Conservation (phyloP, 2,329 filamentous ascomycete species). For the Aspergillus japonicus region DNA sequence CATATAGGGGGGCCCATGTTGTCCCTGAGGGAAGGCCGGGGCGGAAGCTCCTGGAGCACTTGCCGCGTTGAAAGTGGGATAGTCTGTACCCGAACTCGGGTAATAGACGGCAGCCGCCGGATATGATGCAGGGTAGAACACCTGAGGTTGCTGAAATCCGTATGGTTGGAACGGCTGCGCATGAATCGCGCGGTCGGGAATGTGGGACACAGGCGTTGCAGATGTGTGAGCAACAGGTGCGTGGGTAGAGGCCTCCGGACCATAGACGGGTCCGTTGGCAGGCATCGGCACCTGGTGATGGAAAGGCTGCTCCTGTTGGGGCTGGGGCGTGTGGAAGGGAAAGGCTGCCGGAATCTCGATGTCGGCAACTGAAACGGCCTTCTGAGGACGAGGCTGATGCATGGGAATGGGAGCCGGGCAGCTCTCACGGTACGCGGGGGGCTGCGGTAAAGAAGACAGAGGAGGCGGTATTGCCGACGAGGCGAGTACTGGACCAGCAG, state of each 20-base stretch:
- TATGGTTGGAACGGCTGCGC: slow-evolving; percentile 85
- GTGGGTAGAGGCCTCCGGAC: slow-evolving; percentile 59
- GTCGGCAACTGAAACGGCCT: slow-evolving; percentile 86
- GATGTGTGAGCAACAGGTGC: slow-evolving; percentile 58
- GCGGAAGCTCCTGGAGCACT: slow-evolving; percentile 50
- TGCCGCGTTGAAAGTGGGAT: slow-evolving; percentile 44
- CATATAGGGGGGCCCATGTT: slow-evolving; percentile 44
- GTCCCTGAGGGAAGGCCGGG: slow-evolving; percentile 57
- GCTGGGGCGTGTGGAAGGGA: slow-evolving; percentile 59
- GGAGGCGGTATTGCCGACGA: slow-evolving; percentile 21
- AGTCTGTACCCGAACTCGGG: slow-evolving; percentile 48
- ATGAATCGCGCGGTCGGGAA: slow-evolving; percentile 88
- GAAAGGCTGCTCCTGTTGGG: slow-evolving; percentile 79
- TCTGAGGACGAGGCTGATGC: slow-evolving; percentile 93
- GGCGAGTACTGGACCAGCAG: slow-evolving; percentile 18
- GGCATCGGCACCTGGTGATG: slow-evolving; percentile 89
- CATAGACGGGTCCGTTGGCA: slow-evolving; percentile 58
- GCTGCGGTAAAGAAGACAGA: slow-evolving; percentile 50
- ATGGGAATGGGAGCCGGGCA: slow-evolving; percentile 67
- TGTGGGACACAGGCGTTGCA: slow-evolving; percentile 83
- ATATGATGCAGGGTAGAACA: slow-evolving; percentile 60
- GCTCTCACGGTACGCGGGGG: slow-evolving; percentile 59
- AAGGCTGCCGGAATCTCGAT: slow-evolving; percentile 78
- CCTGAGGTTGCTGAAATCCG: slow-evolving; percentile 57
- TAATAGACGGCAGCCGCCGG: slow-evolving; percentile 68